Evolutionary conservation across 1,139 yeast species (phyloP).

Genomic region (Kodamaea alishanica): DNA sequence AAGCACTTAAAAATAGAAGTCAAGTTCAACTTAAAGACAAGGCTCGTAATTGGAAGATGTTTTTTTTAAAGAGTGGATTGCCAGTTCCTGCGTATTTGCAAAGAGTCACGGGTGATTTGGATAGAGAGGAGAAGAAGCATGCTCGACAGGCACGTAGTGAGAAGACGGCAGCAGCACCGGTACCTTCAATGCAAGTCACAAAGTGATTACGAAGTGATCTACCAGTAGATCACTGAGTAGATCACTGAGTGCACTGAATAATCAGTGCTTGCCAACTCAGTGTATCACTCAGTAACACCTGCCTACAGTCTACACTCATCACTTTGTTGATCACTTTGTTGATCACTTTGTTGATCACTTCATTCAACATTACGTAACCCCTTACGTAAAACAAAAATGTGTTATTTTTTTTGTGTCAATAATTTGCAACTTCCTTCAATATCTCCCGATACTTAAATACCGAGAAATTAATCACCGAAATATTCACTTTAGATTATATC

Average conservation of each 20-base stretch:
- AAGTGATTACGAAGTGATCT: too few species aligned
- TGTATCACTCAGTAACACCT: too few species aligned
- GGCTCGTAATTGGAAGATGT: slow-evolving; percentile 91
- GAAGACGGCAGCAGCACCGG: slow-evolving; percentile 45
- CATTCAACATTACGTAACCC: slow-evolving; percentile 1
- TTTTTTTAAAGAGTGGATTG: slow-evolving; percentile 65
- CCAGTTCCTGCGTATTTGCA: slow-evolving; percentile 75
- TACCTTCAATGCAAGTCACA: slow-evolving; percentile 17
- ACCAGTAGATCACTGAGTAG: too few species aligned
- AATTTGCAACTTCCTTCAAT: not conserved
- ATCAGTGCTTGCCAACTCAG: too few species aligned
- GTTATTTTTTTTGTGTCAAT: not conserved
- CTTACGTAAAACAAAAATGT: not conserved
- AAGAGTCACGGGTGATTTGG: slow-evolving; percentile 85
- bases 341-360: too few species aligned
- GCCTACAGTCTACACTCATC: too few species aligned
- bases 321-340: too few species aligned
- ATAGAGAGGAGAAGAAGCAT: slow-evolving; percentile 43
- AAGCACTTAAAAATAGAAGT: slow-evolving; percentile 77
- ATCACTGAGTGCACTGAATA: too few species aligned
- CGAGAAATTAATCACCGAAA: too few species aligned
- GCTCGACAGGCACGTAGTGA: slow-evolving; percentile 25
- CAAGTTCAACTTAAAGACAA: slow-evolving; percentile 93
- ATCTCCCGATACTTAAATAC: too few species aligned
- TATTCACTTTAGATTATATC: too few species aligned